Conservation (phyloP, 2,329 filamentous ascomycete genomes). For the Trichoderma sp. region DNA sequence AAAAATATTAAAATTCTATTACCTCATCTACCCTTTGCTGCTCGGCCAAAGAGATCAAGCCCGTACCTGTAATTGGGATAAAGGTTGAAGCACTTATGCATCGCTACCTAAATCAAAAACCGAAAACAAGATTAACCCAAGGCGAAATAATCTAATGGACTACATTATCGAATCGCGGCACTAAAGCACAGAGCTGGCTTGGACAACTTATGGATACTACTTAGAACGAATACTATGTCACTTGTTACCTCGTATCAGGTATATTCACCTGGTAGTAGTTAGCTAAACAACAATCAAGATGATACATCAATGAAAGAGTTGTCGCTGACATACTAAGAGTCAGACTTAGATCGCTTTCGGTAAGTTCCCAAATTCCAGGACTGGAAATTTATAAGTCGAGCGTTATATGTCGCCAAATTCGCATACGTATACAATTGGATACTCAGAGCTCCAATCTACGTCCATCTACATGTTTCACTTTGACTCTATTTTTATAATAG, state of each 20-base stretch:
- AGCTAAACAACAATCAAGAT: too few relatives aligned
- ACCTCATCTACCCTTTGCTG: neutral
- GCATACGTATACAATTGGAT: too few relatives aligned
- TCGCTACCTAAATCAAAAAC: neutral
- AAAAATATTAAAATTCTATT: constrained; percentile 14
- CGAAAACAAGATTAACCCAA: neutral
- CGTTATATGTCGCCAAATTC: too few relatives aligned
- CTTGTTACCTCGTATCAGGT: too few relatives aligned
- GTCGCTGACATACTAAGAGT: too few relatives aligned
- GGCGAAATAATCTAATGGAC: neutral
- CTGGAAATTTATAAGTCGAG: too few relatives aligned
- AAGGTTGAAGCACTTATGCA: neutral
- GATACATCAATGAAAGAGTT: too few relatives aligned
- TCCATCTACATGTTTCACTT: neutral
- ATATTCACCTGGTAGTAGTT: too few relatives aligned
- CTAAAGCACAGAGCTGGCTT: neutral
- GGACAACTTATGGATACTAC: neutral
- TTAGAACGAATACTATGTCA: neutral
- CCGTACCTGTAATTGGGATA: neutral
- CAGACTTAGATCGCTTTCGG: too few relatives aligned
- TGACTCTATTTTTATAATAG: too few relatives aligned
- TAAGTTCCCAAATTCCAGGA: too few relatives aligned
- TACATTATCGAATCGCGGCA: neutral
- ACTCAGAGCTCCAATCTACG: neutral
- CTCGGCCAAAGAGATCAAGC: neutral